These are phyloP conservation scores for Umbilicus rupestris DNA, from an alignment of 164 flowering plant genomes.

Conservation along the genomic window DNA sequence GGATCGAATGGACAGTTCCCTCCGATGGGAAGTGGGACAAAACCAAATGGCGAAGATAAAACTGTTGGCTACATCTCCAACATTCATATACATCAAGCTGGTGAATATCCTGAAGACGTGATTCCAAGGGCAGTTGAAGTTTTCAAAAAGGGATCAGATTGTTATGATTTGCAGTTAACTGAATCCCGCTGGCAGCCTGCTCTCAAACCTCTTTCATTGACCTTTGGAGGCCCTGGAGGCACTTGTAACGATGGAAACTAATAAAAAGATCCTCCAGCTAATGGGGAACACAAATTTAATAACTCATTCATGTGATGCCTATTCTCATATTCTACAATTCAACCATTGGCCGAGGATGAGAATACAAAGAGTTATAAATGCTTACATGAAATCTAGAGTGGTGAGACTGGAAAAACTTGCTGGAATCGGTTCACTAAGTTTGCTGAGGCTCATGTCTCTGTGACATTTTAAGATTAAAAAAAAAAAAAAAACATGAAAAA, in stretches of 20 bases:
- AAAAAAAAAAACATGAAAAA: background rate
- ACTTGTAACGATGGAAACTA: too few relatives aligned
- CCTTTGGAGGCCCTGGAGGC: background rate
- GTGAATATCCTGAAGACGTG: background rate
- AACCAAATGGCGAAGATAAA: background rate
- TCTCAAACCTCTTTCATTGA: background rate
- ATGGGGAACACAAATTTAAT: too few relatives aligned
- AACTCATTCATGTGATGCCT: too few relatives aligned
- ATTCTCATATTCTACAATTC: too few relatives aligned
- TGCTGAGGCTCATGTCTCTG: conserved; percentile 12
- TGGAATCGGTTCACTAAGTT: conserved; percentile 16
- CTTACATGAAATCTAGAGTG: background rate
- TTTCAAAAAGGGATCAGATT: background rate
- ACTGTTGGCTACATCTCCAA: background rate
- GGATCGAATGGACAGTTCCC: background rate
- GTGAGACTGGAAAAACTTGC: background rate
- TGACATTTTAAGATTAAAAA: background rate
- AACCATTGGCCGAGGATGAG: too few relatives aligned
- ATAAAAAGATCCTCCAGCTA: too few relatives aligned
- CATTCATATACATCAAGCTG: background rate
- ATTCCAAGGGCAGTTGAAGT: background rate
- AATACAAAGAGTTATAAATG: too few relatives aligned
- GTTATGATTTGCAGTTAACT: background rate
- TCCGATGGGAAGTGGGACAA: background rate
- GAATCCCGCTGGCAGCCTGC: background rate